Percentiles rank a stretch among this genome's conserved stretches.
These are phyloP conservation scores for Glonium stellatum DNA, from an alignment of 495 filamentous ascomycete genomes.

Conservation along the genomic window DNA sequence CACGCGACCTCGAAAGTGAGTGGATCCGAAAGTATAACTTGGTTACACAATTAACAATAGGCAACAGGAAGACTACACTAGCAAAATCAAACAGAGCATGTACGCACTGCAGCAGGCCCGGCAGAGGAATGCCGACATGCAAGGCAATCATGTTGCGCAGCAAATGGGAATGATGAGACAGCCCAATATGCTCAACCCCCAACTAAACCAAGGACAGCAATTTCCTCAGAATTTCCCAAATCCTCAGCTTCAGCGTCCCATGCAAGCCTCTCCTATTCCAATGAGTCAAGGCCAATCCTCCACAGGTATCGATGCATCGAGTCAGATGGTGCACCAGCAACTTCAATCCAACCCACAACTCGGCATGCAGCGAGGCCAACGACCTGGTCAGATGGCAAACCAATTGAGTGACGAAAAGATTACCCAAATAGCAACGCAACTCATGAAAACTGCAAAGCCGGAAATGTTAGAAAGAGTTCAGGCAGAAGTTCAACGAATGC, in stretches of 20 bases:
- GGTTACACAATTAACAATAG: background rate
- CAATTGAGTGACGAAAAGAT: slow-evolving; percentile 39
- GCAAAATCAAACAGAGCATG: background rate
- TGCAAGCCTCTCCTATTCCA: slow-evolving; percentile 49
- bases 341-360: slow-evolving; percentile 32
- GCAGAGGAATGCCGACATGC: slow-evolving; percentile 5
- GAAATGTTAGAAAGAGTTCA: slow-evolving; percentile 45
- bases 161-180: slow-evolving; percentile 19
- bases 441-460: slow-evolving; percentile 37
- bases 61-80: background rate
- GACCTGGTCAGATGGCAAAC: slow-evolving; percentile 13
- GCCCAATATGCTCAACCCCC: slow-evolving; percentile 3
- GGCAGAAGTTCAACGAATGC: slow-evolving; percentile 37
- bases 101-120: background rate
- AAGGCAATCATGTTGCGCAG: slow-evolving; percentile 9
- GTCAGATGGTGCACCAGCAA: slow-evolving; percentile 38
- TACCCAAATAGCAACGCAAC: slow-evolving; percentile 38
- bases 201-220: slow-evolving; percentile 31
- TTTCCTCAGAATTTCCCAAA: slow-evolving; percentile 40
- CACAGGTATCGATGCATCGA: slow-evolving; percentile 43
- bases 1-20: background rate
- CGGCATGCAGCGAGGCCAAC: slow-evolving; percentile 15
- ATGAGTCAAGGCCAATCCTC: slow-evolving; percentile 34
- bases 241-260: slow-evolving; percentile 47
- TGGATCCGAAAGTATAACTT: background rate